Base-by-base conservation (phyloP, 805 yeast species). In the Candida chauliodis region DNA sequence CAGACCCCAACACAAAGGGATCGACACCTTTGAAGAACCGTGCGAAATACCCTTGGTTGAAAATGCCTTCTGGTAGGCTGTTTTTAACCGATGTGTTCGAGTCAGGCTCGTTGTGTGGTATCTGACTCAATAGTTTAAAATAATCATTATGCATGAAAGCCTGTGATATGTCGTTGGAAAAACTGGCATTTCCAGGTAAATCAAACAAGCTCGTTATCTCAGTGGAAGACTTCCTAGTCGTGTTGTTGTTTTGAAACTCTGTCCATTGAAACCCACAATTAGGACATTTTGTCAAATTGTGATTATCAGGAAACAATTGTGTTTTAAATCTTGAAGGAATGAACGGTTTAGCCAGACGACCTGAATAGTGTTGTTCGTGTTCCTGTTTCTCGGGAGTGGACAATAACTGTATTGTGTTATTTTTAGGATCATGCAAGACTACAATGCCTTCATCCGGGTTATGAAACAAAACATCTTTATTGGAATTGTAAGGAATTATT, bases 41-140 rank as follows among this genome's bases (percentile, higher is more conserved):
- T 15, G 72, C 66, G 49, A 82, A 89, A 55, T 89, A 89, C 3
- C 95, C 95, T 44, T 84, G 95, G 34, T 84, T 81, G 52, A 87
- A 85, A 3, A 89, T 68, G 6, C 72, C 70, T 8, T 63, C 58
- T 1, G 84, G 81, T 3, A 76, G 55, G n/a, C 50, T 45, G 16
- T 41, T 47, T 17, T 23, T 21, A 9, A 8, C n/a, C 4, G 32
- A 5, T 40, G 21, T 4, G 11, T 20, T 17, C 11, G 13, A 5
- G 7, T 11, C 8, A n/a, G 40, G 11, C 20, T 25, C 32, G 30
- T 24, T 27, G 27, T 23, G 17, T 5, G 59, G 62, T 4, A 61
- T 46, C 13, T 55, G 52, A 1, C 58, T 61, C 25, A 65, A 50
- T 11, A 63, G 40, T 46, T 61, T 59, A 51, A 65, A 65, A 44